Conservation (phyloP, 768 basidiomycete genomes). For the Crucibulum laeve region DNA sequence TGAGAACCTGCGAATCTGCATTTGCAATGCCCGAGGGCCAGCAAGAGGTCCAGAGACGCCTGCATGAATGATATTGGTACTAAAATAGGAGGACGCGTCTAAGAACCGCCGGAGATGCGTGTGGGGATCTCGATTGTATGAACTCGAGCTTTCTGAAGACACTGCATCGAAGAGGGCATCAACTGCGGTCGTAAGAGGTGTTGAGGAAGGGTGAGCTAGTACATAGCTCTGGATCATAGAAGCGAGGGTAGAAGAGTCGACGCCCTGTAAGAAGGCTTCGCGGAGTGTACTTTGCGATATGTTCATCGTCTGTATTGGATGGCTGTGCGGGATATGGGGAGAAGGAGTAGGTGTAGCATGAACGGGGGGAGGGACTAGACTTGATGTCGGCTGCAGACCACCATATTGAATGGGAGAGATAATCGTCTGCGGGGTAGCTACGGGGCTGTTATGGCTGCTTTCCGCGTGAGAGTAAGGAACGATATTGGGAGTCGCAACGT, state of each 20-base stretch:
- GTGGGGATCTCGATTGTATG: slow-evolving; percentile 32
- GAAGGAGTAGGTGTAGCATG: slow-evolving; percentile 14
- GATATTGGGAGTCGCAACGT: slow-evolving; percentile 27
- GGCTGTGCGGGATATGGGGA: slow-evolving; percentile 13
- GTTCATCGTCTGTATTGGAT: slow-evolving; percentile 16
- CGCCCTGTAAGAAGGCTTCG: slow-evolving; percentile 42
- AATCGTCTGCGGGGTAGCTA: slow-evolving; percentile 23
- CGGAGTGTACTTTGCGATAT: slow-evolving; percentile 33
- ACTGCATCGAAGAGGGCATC: slow-evolving; percentile 54
- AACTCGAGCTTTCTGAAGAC: slow-evolving; percentile 27
- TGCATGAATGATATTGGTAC: slow-evolving; percentile 44
- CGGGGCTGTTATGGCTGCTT: slow-evolving; percentile 28
- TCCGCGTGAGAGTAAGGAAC: slow-evolving; percentile 35
- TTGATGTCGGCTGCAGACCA: slow-evolving; percentile 28
- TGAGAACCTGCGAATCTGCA: slow-evolving; percentile 52
- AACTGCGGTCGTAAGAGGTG: slow-evolving; percentile 46
- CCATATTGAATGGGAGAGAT: slow-evolving; percentile 38
- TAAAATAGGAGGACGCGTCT: slow-evolving; percentile 49
- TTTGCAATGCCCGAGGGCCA: slow-evolving; percentile 54
- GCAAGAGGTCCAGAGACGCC: slow-evolving; percentile 51
- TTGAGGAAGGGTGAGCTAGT: slow-evolving; percentile 41
- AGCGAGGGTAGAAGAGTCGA: slow-evolving; percentile 46
- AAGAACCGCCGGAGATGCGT: slow-evolving; percentile 45
- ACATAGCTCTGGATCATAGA: slow-evolving; percentile 51
- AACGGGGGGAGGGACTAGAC: slow-evolving; percentile 18